Evolutionary conservation across 176 grass and related monocot species (phyloP).

Genomic region (Aegilops speltoides): DNA sequence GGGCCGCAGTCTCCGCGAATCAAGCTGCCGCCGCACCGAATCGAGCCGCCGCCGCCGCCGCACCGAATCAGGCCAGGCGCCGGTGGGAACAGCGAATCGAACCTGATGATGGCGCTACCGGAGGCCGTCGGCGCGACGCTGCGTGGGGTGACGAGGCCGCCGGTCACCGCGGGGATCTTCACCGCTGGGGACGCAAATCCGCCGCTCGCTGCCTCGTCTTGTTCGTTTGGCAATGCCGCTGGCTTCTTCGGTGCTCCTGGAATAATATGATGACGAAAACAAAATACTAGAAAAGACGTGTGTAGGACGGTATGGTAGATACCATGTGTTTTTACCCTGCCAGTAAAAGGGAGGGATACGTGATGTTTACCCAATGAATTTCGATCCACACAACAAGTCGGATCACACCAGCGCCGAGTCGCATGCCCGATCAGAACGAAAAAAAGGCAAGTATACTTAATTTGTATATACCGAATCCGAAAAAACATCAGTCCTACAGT

Average conservation of each 20-base stretch:
- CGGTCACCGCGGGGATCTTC: neutral
- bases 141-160: neutral
- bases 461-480: no score
- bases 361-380: neutral
- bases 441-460: no score
- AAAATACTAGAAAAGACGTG: neutral
- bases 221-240: neutral
- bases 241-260: neutral
- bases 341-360: neutral
- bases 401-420: no score
- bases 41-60: neutral
- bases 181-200: slow-evolving; percentile 5
- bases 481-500: no score
- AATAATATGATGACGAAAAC: neutral
- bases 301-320: neutral
- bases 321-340: neutral
- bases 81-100: neutral
- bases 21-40: neutral
- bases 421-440: no score
- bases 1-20: neutral
- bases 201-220: neutral
- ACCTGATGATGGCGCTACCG: neutral
- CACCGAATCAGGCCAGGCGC: neutral
- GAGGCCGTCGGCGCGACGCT: neutral
- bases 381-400: no score